Conservation (phyloP, 2,329 filamentous ascomycete genomes). For the Plectosphaerella plurivora region DNA sequence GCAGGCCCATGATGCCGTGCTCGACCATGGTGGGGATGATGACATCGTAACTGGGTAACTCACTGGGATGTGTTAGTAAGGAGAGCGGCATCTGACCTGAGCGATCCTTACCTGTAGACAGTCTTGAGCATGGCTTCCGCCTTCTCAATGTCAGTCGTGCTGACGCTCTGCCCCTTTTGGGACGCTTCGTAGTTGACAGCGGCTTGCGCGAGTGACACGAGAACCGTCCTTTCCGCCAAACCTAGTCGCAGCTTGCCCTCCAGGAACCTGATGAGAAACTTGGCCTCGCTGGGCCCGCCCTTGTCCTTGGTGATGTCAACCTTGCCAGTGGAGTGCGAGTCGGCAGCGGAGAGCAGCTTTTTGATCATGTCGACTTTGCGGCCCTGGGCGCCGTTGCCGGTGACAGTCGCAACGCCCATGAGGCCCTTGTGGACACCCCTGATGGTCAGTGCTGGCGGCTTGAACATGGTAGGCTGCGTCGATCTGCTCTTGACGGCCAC, state of each 20-base stretch:
- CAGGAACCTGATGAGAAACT: slow-evolving; percentile 86
- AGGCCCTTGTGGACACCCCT: slow-evolving; percentile 82
- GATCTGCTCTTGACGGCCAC: slow-evolving; percentile 94
- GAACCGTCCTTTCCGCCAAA: slow-evolving; percentile 85
- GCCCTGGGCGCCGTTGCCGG: slow-evolving; percentile 82
- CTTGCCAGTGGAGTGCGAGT: slow-evolving; percentile 68
- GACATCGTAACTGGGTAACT: slow-evolving; percentile 90
- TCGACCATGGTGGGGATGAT: slow-evolving; percentile 88
- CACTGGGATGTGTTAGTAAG: slow-evolving; percentile 51
- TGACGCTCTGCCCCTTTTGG: slow-evolving; percentile 65
- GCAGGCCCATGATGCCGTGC: slow-evolving; percentile 77
- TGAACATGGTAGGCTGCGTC: slow-evolving; percentile 98
- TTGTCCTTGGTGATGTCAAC: slow-evolving; percentile 91
- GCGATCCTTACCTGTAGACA: slow-evolving; percentile 67
- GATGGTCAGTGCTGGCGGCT: slow-evolving; percentile 86
- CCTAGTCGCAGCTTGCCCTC: slow-evolving; percentile 93
- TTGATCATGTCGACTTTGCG: slow-evolving; percentile 94
- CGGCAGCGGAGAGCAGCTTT: slow-evolving; percentile 88
- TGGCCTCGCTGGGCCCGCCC: slow-evolving; percentile 90
- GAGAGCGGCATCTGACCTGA: neutral
- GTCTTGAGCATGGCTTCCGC: slow-evolving; percentile 84
- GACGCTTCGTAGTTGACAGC: slow-evolving; percentile 78
- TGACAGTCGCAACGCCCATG: slow-evolving; percentile 80
- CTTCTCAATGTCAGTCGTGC: slow-evolving; percentile 71
- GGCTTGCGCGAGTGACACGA: slow-evolving; percentile 86